Evolutionary conservation across 495 filamentous ascomycete species (phyloP), one percentile per base, ranked within the genome.

Genomic region (Jackrogersella multiformis): DNA sequence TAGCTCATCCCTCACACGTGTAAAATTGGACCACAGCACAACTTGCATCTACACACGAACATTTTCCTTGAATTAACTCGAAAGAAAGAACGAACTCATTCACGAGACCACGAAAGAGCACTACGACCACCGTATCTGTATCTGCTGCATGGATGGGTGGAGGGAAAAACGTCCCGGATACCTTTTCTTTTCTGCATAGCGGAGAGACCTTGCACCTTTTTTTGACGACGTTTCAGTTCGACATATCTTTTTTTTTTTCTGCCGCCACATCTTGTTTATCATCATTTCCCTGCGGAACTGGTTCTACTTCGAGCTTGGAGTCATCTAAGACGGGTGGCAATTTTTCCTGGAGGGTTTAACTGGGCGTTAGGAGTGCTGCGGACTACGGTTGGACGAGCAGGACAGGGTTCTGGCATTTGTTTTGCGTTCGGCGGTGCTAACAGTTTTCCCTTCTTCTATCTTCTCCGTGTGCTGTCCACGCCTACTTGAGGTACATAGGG

Each of bases 141-240:
- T 66, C 61, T 66, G 58, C 58, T 70, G 67, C 61, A 66, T 70
- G 45, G 56, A 55, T 66, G 61, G 67, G 24, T n/a, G n/a, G n/a
- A n/a, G n/a, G 41, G 67, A 53, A 66, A 70, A 64, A 70, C 30
- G 52, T 66, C 61, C 61, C 67, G 58, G 67, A 66, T 71, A 67
- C 57, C 68, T 64, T 56, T 68, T 67, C 45, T 56, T 67, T 71
- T 68, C 68, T 71, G 68, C 68, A 71, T 71, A 71, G 68, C 68
- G 68, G 68, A 63, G 68, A 67, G 63, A 71, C 63, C 63, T 39
- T 58, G 49, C 63, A 55, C 51, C 38, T 35, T 39, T 53, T 64
- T 52, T 61, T 28, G 44, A 60, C 34, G 13, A 46, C 18, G 44
- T 4, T 49, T 45, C 41, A 32, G 28, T 21, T 35, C 32, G n/a